A percentile compares a stretch with the other conserved stretches of the same genome.
Evolutionary conservation across 306 rosid genomes (phyloP).

Genomic region (Aeschynomene evenia): DNA sequence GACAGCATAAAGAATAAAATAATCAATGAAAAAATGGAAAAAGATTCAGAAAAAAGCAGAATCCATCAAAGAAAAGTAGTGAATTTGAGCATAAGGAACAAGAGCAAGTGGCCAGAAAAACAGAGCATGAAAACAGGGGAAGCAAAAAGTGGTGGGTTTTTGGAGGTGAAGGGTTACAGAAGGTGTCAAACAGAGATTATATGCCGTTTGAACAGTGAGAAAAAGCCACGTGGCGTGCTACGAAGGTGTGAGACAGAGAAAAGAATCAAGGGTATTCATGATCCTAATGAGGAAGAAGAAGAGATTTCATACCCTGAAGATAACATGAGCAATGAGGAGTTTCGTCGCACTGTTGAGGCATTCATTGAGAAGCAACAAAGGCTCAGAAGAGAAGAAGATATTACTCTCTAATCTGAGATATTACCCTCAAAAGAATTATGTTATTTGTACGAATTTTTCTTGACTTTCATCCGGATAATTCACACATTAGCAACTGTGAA

Average conservation of each 20-base stretch:
- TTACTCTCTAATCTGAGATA: conserved; percentile 1
- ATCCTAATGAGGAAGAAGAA: background rate
- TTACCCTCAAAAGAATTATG: no score
- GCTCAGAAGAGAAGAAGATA: conserved; percentile 62
- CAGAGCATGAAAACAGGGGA: conserved; percentile 27
- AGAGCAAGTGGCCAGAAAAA: background rate
- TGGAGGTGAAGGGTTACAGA: conserved; percentile 28
- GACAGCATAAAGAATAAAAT: background rate
- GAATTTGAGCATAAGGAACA: background rate
- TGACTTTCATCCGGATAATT: no score
- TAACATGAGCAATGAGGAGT: conserved; percentile 73
- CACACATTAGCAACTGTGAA: no score
- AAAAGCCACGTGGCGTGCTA: conserved; percentile 27
- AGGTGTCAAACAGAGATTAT: conserved; percentile 53
- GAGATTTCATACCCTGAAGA: conserved; percentile 49
- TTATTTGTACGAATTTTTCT: no score
- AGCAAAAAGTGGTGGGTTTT: background rate
- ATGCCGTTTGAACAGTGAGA: conserved; percentile 18
- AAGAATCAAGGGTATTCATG: conserved; percentile 5
- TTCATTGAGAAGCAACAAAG: conserved; percentile 82
- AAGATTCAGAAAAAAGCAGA: background rate
- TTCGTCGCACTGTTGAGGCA: conserved; percentile 69
- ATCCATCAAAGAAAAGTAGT: background rate
- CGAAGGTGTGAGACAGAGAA: conserved; percentile 59
- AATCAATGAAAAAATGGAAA: background rate